These are phyloP conservation scores for Xerocomus brunneocitrinus DNA, from an alignment of 768 basidiomycete genomes.

Conservation along the genomic window DNA sequence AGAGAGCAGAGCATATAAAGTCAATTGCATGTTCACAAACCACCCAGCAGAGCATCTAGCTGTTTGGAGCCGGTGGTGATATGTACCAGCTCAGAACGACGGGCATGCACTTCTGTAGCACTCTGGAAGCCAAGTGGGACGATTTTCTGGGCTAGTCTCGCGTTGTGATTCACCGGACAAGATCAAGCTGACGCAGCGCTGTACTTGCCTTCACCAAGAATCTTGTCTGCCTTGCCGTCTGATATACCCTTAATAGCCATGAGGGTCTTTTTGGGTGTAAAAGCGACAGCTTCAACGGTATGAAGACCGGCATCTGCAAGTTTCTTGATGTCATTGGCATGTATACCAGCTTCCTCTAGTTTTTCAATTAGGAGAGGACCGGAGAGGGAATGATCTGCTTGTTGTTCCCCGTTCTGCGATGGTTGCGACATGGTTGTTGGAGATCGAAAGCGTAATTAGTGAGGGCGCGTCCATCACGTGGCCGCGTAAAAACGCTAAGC, in stretches of 20 bases:
- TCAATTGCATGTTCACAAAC: conserved; percentile 35
- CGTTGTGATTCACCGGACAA: conserved; percentile 5
- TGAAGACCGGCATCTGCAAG: conserved; percentile 86
- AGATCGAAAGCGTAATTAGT: background rate
- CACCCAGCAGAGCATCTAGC: conserved; percentile 91
- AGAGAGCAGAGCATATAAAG: conserved; percentile 6
- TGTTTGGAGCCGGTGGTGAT: conserved; percentile 97
- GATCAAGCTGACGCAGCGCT: background rate
- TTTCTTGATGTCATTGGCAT: conserved; percentile 91
- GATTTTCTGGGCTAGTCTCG: conserved; percentile 77
- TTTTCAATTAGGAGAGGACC: conserved; percentile 86
- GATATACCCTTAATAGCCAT: conserved; percentile 94
- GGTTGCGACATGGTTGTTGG: conserved; percentile 39
- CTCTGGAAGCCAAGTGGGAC: conserved; percentile 97
- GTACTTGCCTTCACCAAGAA: conserved; percentile 76
- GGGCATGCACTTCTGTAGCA: conserved; percentile 94
- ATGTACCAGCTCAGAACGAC: conserved; percentile 90
- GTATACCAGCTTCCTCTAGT: conserved; percentile 84
- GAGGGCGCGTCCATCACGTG: conserved; percentile 33
- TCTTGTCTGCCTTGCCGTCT: conserved; percentile 96
- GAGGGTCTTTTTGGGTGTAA: conserved; percentile 91
- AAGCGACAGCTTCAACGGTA: conserved; percentile 94
- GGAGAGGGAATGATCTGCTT: conserved; percentile 51
- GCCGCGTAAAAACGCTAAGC: conserved; percentile 12
- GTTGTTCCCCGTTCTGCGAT: conserved; percentile 47